phyloP scores from a whole-genome alignment of 768 basidiomycete species.

The Lentinula raphanica region DNA sequence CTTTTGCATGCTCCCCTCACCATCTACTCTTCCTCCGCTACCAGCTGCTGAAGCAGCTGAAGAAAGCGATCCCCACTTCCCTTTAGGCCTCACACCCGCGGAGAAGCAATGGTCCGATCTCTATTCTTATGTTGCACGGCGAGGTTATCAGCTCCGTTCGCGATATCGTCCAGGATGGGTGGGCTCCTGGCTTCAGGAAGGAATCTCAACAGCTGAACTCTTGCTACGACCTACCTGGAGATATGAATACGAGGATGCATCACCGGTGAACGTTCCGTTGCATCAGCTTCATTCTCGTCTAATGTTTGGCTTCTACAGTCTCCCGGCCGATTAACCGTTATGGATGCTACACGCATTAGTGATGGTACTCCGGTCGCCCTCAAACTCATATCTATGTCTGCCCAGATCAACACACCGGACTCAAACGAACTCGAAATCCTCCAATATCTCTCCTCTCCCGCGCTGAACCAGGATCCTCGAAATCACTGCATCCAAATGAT shows the following conservation, averaged over 20 bases:
- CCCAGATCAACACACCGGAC: neutral
- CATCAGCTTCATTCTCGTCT: neutral
- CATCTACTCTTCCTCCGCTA: neutral
- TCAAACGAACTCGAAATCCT: slow-evolving; percentile 2
- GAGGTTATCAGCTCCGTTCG: slow-evolving; percentile 1
- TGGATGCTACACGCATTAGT: neutral
- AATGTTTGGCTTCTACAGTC: neutral
- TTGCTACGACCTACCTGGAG: neutral
- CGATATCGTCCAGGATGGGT: slow-evolving; percentile 5
- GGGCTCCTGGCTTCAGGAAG: slow-evolving; percentile 3
- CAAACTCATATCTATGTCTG: neutral
- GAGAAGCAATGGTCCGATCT: neutral
- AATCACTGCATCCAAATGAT: slow-evolving; percentile 8
- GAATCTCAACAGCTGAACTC: neutral
- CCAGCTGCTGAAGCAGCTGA: neutral
- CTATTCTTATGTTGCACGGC: neutral
- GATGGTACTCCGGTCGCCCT: slow-evolving; percentile 2
- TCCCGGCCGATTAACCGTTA: neutral
- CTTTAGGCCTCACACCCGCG: neutral
- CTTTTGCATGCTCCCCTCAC: neutral
- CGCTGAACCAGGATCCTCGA: neutral
- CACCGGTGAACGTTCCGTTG: neutral
- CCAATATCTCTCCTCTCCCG: neutral
- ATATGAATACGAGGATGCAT: neutral
- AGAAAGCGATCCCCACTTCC: neutral